Evolutionary conservation across 352 stramenopile species (phyloP).

Genomic region (Thalassiosira exigua): DNA sequence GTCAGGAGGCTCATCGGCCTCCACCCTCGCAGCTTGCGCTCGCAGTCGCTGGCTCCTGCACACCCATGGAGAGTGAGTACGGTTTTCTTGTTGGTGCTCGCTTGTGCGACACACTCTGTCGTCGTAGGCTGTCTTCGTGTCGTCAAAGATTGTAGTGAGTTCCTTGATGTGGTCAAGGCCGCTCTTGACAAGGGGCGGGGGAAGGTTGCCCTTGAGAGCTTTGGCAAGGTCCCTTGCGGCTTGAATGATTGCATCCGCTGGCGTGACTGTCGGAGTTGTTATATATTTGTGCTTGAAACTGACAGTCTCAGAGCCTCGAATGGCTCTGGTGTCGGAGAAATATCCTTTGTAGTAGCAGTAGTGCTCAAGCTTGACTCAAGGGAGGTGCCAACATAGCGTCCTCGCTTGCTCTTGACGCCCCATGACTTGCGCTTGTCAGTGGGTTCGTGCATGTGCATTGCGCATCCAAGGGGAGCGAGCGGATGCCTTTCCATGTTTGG

Average conservation of each 20-base stretch:
- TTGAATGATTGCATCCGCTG: constrained; percentile 26
- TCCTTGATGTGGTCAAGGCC: neutral
- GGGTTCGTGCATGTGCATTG: constrained; percentile 33
- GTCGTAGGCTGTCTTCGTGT: too few species aligned
- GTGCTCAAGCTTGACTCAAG: constrained; percentile 36
- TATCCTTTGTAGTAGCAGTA: constrained; percentile 56
- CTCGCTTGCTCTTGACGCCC: constrained; percentile 23
- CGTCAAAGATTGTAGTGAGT: too few species aligned
- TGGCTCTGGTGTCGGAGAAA: constrained; percentile 32
- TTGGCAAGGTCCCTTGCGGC: constrained; percentile 3
- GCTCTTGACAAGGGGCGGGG: neutral
- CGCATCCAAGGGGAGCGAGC: constrained; percentile 47
- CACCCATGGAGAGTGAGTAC: too few species aligned
- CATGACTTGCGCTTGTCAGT: constrained; percentile 34
- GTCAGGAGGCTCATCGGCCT: too few species aligned
- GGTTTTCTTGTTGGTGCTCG: too few species aligned
- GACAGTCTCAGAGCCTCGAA: constrained; percentile 43
- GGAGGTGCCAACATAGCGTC: constrained; percentile 52
- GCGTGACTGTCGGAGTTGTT: constrained; percentile 17
- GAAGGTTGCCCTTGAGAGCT: neutral
- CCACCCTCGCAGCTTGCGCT: too few species aligned
- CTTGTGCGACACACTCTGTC: too few species aligned
- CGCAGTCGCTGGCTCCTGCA: too few species aligned
- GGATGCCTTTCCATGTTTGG: constrained; percentile 61
- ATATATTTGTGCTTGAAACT: constrained; percentile 33